Base-by-base conservation (phyloP, 345 rosid genomes). In the Cardiospermum halicacabum region DNA sequence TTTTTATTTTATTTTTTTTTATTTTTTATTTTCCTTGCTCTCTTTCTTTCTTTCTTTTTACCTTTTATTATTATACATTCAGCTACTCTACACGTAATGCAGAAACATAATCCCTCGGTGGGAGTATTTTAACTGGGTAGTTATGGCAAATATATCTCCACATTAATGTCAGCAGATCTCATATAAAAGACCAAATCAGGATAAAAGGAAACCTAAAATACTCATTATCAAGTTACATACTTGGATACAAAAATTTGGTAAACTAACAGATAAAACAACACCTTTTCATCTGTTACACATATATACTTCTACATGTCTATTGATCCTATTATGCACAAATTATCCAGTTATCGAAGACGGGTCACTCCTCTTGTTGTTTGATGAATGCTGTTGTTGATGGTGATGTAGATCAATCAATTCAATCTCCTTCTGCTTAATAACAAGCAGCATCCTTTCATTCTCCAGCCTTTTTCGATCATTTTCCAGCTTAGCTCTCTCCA, bases 401-500 rank as follows among this genome's bases (percentile, higher is more conserved):
- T 53, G 78, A 11, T 75, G 87, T 25, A 60, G 42, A 53, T 84
- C 87, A 30, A 71, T 60, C 62, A 82, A 65, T 55, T 91, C 96
- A 50, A 89, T 67, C 79, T 91, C 96, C 64, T 82, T 87, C 74
- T 89, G 85, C 62, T 85, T 65, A 2, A 95, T 21, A 12, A 80
- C 58, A 36, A 95, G 74, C 63, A 80, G 61, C 96, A 91, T 91
- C 60, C 89, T 83, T 68, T 89, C 96, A 26, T 81, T 83, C 69
- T 91, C 98, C 0, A 91, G 85, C 67, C 78, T 60, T 51, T 77
- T 75, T 32, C 89, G 67, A 48, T 91, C 85, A 19, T 91, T 91
- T 72, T 84, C 90, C 0, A 95, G 79, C 80, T 83, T 91, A 25
- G 84, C 80, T 31, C 74, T 89, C 78, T 95, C 99, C 97, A 95